Evolutionary conservation across 768 basidiomycete species (phyloP), one percentile per base, ranked within the genome.

Genomic region (Leccinum incarnatum): DNA sequence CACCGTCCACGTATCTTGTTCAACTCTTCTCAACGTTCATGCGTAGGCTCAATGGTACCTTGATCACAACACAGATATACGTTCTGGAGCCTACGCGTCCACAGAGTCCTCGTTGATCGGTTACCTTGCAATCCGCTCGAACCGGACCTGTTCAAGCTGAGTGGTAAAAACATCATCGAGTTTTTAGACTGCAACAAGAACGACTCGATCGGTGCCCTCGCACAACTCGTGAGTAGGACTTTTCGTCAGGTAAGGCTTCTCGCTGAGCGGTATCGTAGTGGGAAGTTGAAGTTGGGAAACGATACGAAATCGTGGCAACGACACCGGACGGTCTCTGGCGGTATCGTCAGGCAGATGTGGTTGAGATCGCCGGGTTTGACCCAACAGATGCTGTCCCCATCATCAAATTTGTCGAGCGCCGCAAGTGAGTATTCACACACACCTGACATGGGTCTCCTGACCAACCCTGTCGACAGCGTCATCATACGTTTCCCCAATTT

Each of bases 21-120:
- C 29, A 29, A 29, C 29, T 29, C 8, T 29, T 29, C 11, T 57
- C 17, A 56, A 4, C 3, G 8, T 11, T 42, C 15, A 5, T 21
- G 12, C 27, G 23, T 23, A 65, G 65, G 61, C 54, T 27, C 61
- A 15, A 23, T 59, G 47, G 57, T 62, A 57, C 15, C 40, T 42
- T 8, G 40, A 17, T 42, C n/a, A 14, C 6, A 37, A 57, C 40
- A n/a, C 40, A 1, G 15, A 17, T 1, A 51, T 66, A 34, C 23
- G 9, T 50, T 1, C 57, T 8, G 17, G 5, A 12, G 21, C 50
- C 3, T 59, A 59, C 9, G 32, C 11, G 4, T 11, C 32, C 32
- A 32, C 32, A 11, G 32, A 32, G 32, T 4, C 11, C 29, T 29
- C 29, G 9, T 29, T 29, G 29, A 11, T 32, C 32, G 32, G 4